Conservation (phyloP, 2,329 filamentous ascomycete genomes). For the Stemphylium vesicarium region DNA sequence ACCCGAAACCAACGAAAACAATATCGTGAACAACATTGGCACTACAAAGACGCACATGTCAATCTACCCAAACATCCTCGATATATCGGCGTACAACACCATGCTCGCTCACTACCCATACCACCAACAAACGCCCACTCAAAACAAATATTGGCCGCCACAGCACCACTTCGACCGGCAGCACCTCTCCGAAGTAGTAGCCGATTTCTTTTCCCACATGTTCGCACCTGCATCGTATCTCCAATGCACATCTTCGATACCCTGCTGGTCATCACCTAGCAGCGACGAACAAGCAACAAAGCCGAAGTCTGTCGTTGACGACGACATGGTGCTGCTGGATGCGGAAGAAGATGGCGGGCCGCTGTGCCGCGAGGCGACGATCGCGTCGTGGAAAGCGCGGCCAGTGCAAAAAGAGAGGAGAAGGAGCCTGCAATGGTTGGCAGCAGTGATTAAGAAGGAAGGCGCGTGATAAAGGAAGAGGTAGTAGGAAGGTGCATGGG, state of each 20-base stretch:
- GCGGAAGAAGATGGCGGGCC: constrained; percentile 28
- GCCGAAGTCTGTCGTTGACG: constrained; percentile 15
- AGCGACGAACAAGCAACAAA: constrained; percentile 5
- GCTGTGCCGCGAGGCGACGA: constrained; percentile 28
- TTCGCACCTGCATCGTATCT: constrained; percentile 22
- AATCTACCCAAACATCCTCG: constrained; percentile 10
- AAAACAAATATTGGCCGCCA: background rate
- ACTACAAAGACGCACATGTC: constrained; percentile 3
- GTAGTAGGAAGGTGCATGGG: too few relatives aligned
- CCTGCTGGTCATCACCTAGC: background rate
- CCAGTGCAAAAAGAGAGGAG: constrained; percentile 8
- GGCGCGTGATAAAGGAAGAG: background rate
- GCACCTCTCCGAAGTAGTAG: constrained; percentile 17
- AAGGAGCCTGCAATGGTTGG: constrained; percentile 19
- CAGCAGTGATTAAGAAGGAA: constrained; percentile 4
- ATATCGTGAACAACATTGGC: too few relatives aligned
- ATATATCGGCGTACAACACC: constrained; percentile 1
- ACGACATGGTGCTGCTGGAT: constrained; percentile 18
- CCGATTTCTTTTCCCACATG: constrained; percentile 20
- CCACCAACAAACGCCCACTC: background rate
- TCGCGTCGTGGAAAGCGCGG: constrained; percentile 26
- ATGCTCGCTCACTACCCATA: background rate
- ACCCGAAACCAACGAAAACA: too few relatives aligned
- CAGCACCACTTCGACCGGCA: constrained; percentile 10
- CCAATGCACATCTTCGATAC: constrained; percentile 17